A percentile compares a stretch with the other conserved stretches of the same genome.
These are phyloP conservation scores for Hordeum marinum DNA, from an alignment of 176 grass and related monocot species.

Conservation along the genomic window DNA sequence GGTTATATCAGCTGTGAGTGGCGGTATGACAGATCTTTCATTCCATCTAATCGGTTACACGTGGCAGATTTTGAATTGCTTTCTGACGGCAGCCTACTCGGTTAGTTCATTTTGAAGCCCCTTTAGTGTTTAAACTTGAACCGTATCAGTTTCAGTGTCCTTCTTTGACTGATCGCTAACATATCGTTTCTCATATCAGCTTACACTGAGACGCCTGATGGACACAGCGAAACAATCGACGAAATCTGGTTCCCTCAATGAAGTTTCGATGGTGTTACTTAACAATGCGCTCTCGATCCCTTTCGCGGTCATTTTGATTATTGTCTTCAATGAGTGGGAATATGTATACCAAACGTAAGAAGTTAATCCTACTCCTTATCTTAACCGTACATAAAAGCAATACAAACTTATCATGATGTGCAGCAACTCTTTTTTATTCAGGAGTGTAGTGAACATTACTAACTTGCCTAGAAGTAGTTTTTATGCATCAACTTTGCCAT, in stretches of 20 bases:
- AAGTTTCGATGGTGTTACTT: slow-evolving; percentile 92
- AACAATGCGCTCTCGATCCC: slow-evolving; percentile 85
- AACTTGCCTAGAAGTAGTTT: neutral
- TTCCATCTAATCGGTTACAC: slow-evolving; percentile 68
- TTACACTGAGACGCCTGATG: slow-evolving; percentile 63
- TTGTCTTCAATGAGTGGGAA: slow-evolving; percentile 74
- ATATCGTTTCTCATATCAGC: slow-evolving; percentile 28
- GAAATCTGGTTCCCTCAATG: slow-evolving; percentile 77
- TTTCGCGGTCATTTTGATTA: slow-evolving; percentile 62
- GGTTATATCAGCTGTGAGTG: slow-evolving; percentile 69
- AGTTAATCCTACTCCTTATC: neutral
- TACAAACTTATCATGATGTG: neutral
- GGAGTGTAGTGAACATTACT: neutral
- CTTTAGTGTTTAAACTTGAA: neutral
- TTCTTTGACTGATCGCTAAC: neutral
- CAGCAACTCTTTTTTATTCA: neutral
- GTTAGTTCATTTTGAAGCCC: slow-evolving; percentile 21
- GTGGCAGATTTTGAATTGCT: slow-evolving; percentile 87
- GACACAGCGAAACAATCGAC: slow-evolving; percentile 81
- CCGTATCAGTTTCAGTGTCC: neutral
- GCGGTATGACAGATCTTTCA: slow-evolving; percentile 75
- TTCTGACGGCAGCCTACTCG: slow-evolving; percentile 81
- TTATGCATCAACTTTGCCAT: neutral
- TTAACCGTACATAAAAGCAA: neutral
- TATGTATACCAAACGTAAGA: slow-evolving; percentile 82